Base-by-base conservation (phyloP, 768 basidiomycete species). In the Lenzites betulinus region DNA sequence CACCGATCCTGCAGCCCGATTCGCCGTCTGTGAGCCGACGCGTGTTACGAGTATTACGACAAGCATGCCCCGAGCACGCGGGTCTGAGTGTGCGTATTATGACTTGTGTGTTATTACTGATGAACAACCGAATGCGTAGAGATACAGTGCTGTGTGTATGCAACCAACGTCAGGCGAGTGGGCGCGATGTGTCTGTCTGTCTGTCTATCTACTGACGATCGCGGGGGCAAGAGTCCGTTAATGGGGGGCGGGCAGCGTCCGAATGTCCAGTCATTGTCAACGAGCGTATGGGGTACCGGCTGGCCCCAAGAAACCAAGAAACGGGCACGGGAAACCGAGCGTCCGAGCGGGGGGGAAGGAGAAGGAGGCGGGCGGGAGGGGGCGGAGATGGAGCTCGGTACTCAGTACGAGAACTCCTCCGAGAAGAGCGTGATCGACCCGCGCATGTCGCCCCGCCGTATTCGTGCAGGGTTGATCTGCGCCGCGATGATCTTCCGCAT, bases 371-470 rank as follows among this genome's bases (percentile, higher is more conserved):
- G n/a, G n/a, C n/a, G n/a, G n/a, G n/a, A n/a, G n/a, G n/a, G n/a
- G n/a, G n/a, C n/a, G n/a, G n/a, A n/a, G n/a, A n/a, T n/a, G n/a
- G n/a, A n/a, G n/a, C n/a, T n/a, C 1, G 25, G 16, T 2, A 13
- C 18, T 81, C 70, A 89, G 65, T 81, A 84, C 58, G 83, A 82
- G 67, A 87, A 89, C 63, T 90, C 86, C 67, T 90, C 89, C 2
- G 84, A 84, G 30, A 88, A 78, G 53, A 90, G 78, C 28, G 80
- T 72, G 56, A 90, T 82, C 22, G 76, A 79, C 18, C 88, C 85
- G 38, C 82, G 79, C 71, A 78, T 76, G 70, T 88, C 85, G 3
- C 85, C 88, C 48, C 75, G 72, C 59, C 78, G 66, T 60, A 87
- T 76, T 58, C 80, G 78, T 30, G 64, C 65, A 22, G 86, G 83